Conservation (phyloP, 345 rosid genomes). For the Lepidium didymum region DNA sequence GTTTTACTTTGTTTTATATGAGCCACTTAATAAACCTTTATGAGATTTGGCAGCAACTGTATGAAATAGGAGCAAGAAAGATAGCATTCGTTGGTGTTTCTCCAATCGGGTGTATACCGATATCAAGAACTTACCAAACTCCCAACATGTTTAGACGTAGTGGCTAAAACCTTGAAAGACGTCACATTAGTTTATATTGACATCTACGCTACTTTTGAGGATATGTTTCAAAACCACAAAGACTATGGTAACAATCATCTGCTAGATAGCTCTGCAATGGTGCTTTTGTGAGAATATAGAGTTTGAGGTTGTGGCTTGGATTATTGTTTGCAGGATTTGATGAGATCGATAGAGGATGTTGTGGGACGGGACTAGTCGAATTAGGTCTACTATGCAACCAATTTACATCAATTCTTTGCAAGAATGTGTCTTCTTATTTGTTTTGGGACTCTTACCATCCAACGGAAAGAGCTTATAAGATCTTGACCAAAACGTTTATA, state of each 20-base stretch:
- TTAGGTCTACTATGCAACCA: constrained; percentile 36
- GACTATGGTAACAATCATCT: constrained; percentile 33
- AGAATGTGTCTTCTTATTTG: constrained; percentile 40
- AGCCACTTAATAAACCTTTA: not conserved
- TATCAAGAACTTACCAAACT: constrained; percentile 52
- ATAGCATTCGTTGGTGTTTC: constrained; percentile 40
- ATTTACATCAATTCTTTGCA: constrained; percentile 24
- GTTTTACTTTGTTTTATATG: not conserved
- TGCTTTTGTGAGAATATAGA: not conserved
- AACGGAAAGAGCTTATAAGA: constrained; percentile 38
- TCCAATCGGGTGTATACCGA: constrained; percentile 53
- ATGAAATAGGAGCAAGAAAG: constrained; percentile 51
- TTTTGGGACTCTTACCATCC: constrained; percentile 80
- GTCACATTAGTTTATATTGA: constrained; percentile 38
- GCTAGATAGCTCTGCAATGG: not conserved
- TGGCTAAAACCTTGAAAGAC: constrained; percentile 19
- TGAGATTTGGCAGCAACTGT: constrained; percentile 34
- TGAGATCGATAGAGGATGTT: constrained; percentile 44
- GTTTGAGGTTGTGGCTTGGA: not conserved
- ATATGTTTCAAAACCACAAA: constrained; percentile 41
- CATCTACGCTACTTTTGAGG: constrained; percentile 26
- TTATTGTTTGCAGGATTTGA: constrained; percentile 39
- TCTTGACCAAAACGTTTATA: constrained; percentile 21
- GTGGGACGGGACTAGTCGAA: constrained; percentile 57
- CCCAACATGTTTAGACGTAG: constrained; percentile 20